Evolutionary conservation across 1,284 basidiomycete species (phyloP).

Genomic region (Fomitopsis pinicola): DNA sequence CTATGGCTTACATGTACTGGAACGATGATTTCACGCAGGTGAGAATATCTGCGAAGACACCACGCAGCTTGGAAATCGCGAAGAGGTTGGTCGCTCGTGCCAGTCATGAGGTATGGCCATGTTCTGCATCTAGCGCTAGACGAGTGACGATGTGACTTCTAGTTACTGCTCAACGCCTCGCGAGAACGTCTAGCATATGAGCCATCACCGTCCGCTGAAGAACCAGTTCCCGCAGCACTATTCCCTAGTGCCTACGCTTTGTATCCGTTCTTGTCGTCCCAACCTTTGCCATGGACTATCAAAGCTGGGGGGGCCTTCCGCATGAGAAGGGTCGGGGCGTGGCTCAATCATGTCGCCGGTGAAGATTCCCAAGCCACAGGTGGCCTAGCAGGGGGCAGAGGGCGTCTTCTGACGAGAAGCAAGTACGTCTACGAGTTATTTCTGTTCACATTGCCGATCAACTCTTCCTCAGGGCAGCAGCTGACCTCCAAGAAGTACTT

Average conservation of each 20-base stretch:
- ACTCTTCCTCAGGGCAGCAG: slow-evolving; percentile 6
- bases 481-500: slow-evolving; percentile 15
- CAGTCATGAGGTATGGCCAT: slow-evolving; percentile 42
- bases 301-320: slow-evolving; percentile 46
- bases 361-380: slow-evolving; percentile 35
- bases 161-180: slow-evolving; percentile 21
- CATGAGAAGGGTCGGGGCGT: slow-evolving; percentile 55
- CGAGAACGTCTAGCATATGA: slow-evolving; percentile 34
- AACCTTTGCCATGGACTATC: slow-evolving; percentile 44
- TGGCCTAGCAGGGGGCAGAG: slow-evolving; percentile 31
- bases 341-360: slow-evolving; percentile 36
- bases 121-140: background rate
- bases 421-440: slow-evolving; percentile 27
- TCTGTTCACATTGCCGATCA: background rate
- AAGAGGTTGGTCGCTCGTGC: slow-evolving; percentile 50
- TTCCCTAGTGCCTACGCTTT: slow-evolving; percentile 44
- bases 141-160: background rate
- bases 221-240: slow-evolving; percentile 12
- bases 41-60: slow-evolving; percentile 46
- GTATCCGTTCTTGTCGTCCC: slow-evolving; percentile 58
- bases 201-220: slow-evolving; percentile 25
- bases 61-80: slow-evolving; percentile 38
- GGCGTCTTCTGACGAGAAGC: slow-evolving; percentile 28
- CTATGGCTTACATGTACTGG: background rate
- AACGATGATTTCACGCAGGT: slow-evolving; percentile 34